Evolutionary conservation across 306 rosid genomes (phyloP).

Genomic region (Fragaria iinumae): DNA sequence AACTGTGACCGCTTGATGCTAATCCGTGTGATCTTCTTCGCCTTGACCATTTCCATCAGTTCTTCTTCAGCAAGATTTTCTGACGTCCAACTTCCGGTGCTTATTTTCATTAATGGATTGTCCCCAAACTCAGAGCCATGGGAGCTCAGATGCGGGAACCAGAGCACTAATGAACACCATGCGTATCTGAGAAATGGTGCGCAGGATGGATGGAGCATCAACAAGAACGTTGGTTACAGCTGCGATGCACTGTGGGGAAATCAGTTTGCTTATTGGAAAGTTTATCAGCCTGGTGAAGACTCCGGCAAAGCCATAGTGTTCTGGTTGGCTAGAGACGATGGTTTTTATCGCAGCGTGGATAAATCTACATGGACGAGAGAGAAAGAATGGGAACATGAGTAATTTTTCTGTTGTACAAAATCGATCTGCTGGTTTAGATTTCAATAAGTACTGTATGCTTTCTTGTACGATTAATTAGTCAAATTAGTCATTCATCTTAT

Average conservation of each 20-base stretch:
- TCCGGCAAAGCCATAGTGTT: neutral
- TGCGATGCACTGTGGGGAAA: neutral
- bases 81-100: neutral
- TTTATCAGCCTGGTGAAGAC: slow-evolving; percentile 7
- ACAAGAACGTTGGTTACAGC: neutral
- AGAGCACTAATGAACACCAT: neutral
- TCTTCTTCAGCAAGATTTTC: neutral
- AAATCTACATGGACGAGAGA: neutral
- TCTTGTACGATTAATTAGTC: too few relatives aligned
- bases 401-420: neutral
- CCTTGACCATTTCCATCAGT: neutral
- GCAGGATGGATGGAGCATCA: neutral
- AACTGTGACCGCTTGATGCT: neutral
- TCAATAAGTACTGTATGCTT: too few relatives aligned
- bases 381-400: neutral
- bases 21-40: neutral
- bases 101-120: neutral
- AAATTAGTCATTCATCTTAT: too few relatives aligned
- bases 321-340: neutral
- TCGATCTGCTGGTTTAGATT: neutral
- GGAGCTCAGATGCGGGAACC: slow-evolving; percentile 3
- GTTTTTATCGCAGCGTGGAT: slow-evolving; percentile 5
- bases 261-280: slow-evolving; percentile 6
- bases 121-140: neutral
- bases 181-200: neutral